These are phyloP conservation scores for Danielia reshetovae DNA, from an alignment of 805 yeast genomes.

Conservation along the genomic window DNA sequence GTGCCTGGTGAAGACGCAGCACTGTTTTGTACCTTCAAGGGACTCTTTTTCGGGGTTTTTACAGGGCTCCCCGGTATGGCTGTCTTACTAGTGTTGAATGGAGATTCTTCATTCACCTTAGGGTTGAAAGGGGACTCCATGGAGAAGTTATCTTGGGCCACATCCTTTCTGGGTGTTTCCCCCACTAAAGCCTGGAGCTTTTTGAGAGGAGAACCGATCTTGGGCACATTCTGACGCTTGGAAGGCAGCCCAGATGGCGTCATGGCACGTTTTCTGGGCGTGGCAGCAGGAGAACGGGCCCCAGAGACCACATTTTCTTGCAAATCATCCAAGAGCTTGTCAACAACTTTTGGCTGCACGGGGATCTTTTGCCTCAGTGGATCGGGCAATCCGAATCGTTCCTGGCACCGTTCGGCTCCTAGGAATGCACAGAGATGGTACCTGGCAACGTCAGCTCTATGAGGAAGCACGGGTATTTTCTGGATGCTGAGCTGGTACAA, in stretches of 20 bases:
- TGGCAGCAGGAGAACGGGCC: slow-evolving; percentile 17
- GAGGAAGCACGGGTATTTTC: slow-evolving; percentile 45
- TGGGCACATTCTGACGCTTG: slow-evolving; percentile 27
- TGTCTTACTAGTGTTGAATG: slow-evolving; percentile 7
- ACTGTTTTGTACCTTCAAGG: slow-evolving; percentile 10
- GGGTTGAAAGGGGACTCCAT: slow-evolving; percentile 13
- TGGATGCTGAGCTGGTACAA: slow-evolving; percentile 52
- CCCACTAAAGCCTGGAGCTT: slow-evolving; percentile 18
- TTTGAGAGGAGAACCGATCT: slow-evolving; percentile 35
- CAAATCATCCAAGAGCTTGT: slow-evolving; percentile 43
- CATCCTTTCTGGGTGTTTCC: not conserved
- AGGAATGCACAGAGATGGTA: slow-evolving; percentile 64
- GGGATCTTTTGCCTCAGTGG: slow-evolving; percentile 56
- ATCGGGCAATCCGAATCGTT: slow-evolving; percentile 41
- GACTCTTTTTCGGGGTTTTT: slow-evolving; percentile 11
- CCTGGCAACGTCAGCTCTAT: slow-evolving; percentile 59
- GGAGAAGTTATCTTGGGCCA: not conserved
- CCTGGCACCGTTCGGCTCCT: slow-evolving; percentile 49
- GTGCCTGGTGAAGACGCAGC: slow-evolving; percentile 3
- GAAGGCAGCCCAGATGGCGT: slow-evolving; percentile 14
- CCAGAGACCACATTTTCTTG: slow-evolving; percentile 35
- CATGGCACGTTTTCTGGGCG: slow-evolving; percentile 14
- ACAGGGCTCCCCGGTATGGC: slow-evolving; percentile 4
- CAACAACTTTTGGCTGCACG: slow-evolving; percentile 44
- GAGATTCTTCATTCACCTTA: slow-evolving; percentile 8